Conservation (phyloP, 31 red algal genomes). For the Asparagopsis taxiformis region DNA sequence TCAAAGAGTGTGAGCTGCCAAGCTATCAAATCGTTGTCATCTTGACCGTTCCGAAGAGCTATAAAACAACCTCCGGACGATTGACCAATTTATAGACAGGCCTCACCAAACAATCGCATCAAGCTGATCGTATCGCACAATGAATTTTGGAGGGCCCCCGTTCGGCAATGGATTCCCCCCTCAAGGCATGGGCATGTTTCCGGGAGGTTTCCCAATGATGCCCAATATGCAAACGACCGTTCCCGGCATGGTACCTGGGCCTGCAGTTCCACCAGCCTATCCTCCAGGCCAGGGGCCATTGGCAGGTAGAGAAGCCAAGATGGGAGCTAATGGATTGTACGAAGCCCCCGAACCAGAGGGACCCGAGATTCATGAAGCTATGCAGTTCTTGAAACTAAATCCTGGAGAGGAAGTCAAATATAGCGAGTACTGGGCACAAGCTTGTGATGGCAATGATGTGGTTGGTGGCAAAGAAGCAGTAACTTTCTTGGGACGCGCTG, state of each 20-base stretch:
- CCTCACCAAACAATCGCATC: too few species aligned
- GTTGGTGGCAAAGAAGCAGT: constrained; percentile 56
- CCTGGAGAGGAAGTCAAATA: constrained; percentile 70
- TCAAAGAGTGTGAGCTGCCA: too few species aligned
- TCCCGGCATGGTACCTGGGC: not conserved
- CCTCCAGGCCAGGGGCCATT: constrained; percentile 64
- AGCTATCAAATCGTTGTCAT: too few species aligned
- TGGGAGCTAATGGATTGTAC: constrained; percentile 52
- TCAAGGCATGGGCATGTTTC: too few species aligned
- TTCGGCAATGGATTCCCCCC: too few species aligned
- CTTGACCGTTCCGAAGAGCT: too few species aligned
- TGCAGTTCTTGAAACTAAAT: constrained; percentile 69
- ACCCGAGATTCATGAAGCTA: constrained; percentile 56
- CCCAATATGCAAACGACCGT: too few species aligned
- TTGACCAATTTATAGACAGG: too few species aligned
- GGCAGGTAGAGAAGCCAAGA: constrained; percentile 23
- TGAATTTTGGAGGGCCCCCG: too few species aligned
- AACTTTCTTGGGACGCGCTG: constrained; percentile 58
- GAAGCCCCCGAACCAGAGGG: constrained; percentile 54
- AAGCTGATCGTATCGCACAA: too few species aligned
- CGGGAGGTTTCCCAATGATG: too few species aligned
- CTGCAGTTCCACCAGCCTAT: constrained; percentile 12
- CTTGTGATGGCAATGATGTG: constrained; percentile 35
- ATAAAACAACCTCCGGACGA: too few species aligned
- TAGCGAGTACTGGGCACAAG: constrained; percentile 67